Evolutionary conservation across 2,329 filamentous ascomycete genomes (phyloP).

Genomic region (Fusarium verrucosum): DNA sequence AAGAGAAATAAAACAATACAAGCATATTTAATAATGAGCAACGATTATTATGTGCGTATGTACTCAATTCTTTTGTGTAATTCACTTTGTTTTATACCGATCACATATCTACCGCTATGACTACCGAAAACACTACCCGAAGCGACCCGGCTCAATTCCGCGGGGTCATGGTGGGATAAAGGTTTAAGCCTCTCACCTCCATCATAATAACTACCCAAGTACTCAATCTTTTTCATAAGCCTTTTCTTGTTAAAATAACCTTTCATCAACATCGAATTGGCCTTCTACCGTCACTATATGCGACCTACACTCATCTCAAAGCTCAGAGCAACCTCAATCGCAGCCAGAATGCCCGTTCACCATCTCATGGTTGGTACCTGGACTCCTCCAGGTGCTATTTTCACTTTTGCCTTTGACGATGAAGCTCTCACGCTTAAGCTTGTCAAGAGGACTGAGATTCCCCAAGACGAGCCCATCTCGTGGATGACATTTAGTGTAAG

Average conservation of each 20-base stretch:
- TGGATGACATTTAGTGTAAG: constrained; percentile 92
- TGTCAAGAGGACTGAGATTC: constrained; percentile 83
- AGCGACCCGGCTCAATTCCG: constrained; percentile 24
- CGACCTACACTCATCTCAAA: constrained; percentile 21
- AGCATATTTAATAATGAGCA: neutral
- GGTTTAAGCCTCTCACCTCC: constrained; percentile 40
- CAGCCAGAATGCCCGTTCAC: constrained; percentile 73
- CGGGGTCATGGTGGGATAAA: constrained; percentile 39
- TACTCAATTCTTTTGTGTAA: neutral
- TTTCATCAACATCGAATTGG: neutral
- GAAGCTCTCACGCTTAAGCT: constrained; percentile 77
- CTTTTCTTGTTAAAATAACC: neutral
- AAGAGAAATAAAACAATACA: neutral
- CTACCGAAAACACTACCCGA: constrained; percentile 32
- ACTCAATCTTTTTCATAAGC: constrained; percentile 1
- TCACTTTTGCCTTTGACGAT: constrained; percentile 88
- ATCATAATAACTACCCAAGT: constrained; percentile 12
- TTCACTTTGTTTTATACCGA: neutral
- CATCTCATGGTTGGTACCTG: constrained; percentile 93
- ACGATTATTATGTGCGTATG: neutral
- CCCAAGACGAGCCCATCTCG: constrained; percentile 85
- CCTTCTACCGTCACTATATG: neutral
- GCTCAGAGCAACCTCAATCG: constrained; percentile 25
- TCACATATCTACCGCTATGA: constrained; percentile 30
- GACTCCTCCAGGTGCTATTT: constrained; percentile 89